Evolutionary conservation across 2,329 filamentous ascomycete species (phyloP).

Genomic region (Trichophyton mentagrophytes): DNA sequence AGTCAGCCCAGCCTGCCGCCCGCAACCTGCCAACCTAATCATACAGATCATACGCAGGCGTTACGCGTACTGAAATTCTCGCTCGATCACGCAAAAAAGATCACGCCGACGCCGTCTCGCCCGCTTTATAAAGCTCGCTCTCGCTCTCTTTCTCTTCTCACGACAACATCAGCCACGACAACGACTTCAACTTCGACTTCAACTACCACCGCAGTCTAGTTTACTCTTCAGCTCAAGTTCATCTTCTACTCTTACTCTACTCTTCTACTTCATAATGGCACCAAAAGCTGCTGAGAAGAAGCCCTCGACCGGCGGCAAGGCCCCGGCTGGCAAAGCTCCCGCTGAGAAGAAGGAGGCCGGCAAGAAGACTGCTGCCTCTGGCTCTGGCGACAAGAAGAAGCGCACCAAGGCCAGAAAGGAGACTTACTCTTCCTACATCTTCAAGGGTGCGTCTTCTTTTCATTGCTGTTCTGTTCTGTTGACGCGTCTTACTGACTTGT

Average conservation of each 20-base stretch:
- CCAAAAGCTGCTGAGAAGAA: conserved; percentile 98
- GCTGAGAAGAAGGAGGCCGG: conserved; percentile 99
- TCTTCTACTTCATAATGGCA: conserved; percentile 52
- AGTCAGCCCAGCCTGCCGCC: background rate
- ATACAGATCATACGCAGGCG: conserved; percentile 33
- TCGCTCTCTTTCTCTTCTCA: conserved; percentile 22
- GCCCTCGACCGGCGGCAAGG: conserved; percentile 86
- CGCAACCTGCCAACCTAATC: conserved; percentile 17
- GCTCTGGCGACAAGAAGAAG: conserved; percentile 99
- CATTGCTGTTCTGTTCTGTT: conserved; percentile 10
- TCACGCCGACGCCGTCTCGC: conserved; percentile 28
- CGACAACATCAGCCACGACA: too few relatives aligned
- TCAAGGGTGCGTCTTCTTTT: conserved; percentile 66
- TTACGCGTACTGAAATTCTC: conserved; percentile 37
- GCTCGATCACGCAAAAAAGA: conserved; percentile 32
- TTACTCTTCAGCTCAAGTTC: conserved; percentile 3
- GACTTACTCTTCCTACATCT: conserved; percentile 99
- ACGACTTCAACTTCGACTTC: conserved; percentile 9
- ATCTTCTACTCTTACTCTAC: conserved; percentile 13
- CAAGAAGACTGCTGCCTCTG: conserved; percentile 85
- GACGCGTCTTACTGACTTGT: conserved; percentile 23
- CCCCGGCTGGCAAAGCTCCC: conserved; percentile 63
- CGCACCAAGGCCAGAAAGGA: conserved; percentile 99
- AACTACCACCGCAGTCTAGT: background rate
- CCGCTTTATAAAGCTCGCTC: conserved; percentile 13